These are phyloP conservation scores for Daldinia loculata DNA, from an alignment of 495 filamentous ascomycete species.

Conservation along the genomic window DNA sequence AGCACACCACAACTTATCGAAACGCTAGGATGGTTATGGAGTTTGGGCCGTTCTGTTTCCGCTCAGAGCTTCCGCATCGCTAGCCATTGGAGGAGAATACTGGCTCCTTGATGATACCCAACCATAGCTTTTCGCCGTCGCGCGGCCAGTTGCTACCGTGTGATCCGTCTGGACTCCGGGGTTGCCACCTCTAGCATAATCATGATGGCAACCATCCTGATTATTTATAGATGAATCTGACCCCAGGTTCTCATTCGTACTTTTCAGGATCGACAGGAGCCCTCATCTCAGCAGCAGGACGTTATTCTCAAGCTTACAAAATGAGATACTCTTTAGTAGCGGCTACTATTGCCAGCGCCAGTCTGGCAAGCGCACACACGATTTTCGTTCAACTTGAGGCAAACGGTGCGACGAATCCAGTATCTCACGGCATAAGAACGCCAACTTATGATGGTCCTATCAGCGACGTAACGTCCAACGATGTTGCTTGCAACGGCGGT, in stretches of 20 bases:
- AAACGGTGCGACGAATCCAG: slow-evolving; percentile 48
- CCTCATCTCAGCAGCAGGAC: neutral
- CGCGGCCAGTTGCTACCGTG: neutral
- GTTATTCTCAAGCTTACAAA: neutral
- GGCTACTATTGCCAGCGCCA: slow-evolving; percentile 36
- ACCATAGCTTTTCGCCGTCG: neutral
- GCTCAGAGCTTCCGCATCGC: slow-evolving; percentile 11
- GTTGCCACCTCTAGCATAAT: neutral
- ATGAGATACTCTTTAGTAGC: slow-evolving; percentile 38
- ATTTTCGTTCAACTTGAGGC: slow-evolving; percentile 63
- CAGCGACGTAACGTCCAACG: slow-evolving; percentile 59
- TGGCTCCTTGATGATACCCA: neutral
- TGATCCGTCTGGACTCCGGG: slow-evolving; percentile 12
- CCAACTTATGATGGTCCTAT: slow-evolving; percentile 62
- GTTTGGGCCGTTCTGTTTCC: slow-evolving; percentile 13
- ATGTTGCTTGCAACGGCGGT: slow-evolving; percentile 63
- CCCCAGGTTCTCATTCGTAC: neutral
- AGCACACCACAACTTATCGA: slow-evolving; percentile 26
- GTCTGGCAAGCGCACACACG: slow-evolving; percentile 60
- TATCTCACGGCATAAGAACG: slow-evolving; percentile 52
- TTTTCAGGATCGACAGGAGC: slow-evolving; percentile 1
- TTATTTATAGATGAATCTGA: slow-evolving; percentile 18
- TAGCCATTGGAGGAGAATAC: slow-evolving; percentile 19
- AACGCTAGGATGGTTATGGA: slow-evolving; percentile 36
- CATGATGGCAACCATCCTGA: neutral